Evolutionary conservation across 257 asterid genomes (phyloP).

Genomic region (Paraleonurus japonicus): DNA sequence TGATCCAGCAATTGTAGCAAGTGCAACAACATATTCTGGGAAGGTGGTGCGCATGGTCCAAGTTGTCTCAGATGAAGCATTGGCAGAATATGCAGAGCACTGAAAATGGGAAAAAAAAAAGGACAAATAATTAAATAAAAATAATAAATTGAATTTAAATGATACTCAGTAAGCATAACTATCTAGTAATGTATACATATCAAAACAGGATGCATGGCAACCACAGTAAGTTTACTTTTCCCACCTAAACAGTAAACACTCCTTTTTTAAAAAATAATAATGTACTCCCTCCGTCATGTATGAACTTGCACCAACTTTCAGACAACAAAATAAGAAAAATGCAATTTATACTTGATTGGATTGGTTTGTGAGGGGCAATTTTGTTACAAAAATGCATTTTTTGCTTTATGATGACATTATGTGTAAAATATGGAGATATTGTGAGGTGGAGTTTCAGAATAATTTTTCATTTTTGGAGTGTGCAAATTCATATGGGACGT

Average conservation of each 20-base stretch:
- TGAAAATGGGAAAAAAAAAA: slow-evolving; percentile 31
- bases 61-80: slow-evolving; percentile 82
- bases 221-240: no score
- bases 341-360: no score
- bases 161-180: slow-evolving; percentile 19
- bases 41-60: slow-evolving; percentile 94
- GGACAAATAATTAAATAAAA: not conserved
- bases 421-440: no score
- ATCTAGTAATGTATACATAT: not conserved
- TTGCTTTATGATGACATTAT: no score
- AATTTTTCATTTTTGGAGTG: no score
- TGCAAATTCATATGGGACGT: no score
- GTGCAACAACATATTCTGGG: slow-evolving; percentile 97
- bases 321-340: no score
- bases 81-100: slow-evolving; percentile 92
- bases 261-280: not conserved
- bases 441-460: no score
- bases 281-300: no score
- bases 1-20: slow-evolving; percentile 94
- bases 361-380: no score
- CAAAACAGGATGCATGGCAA: not conserved
- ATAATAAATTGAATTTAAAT: not conserved
- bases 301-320: no score
- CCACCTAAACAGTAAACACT: not conserved
- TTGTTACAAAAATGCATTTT: no score